These are phyloP conservation scores for Thalassia testudinum DNA, from an alignment of 116 monocot genomes.

Conservation along the genomic window DNA sequence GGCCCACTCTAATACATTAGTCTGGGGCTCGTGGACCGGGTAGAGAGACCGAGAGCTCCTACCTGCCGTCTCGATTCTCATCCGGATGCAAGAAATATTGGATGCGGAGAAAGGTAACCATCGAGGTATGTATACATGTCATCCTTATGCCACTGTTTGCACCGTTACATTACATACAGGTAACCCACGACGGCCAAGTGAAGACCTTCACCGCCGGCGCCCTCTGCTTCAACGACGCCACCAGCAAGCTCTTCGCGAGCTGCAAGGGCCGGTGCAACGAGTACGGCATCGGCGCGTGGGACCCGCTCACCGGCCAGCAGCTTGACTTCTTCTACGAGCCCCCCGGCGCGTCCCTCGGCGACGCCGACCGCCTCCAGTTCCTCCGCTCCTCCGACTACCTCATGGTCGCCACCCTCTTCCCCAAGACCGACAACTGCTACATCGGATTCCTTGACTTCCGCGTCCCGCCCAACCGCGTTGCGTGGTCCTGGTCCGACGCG, in stretches of 20 bases:
- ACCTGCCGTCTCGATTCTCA: too few species aligned
- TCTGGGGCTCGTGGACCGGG: too few species aligned
- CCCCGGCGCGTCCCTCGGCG: conserved; percentile 42
- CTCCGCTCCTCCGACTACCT: conserved; percentile 27
- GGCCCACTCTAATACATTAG: too few species aligned
- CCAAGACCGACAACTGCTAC: conserved; percentile 61
- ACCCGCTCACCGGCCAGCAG: conserved; percentile 40
- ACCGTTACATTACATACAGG: too few species aligned
- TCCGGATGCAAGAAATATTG: too few species aligned
- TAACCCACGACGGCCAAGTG: conserved; percentile 28
- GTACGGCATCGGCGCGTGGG: conserved; percentile 80
- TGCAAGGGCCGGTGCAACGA: conserved; percentile 78
- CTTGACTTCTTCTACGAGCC: conserved; percentile 62
- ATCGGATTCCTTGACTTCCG: conserved; percentile 69
- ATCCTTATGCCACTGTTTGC: too few species aligned
- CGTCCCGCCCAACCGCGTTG: conserved; percentile 23
- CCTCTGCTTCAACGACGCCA: conserved; percentile 19
- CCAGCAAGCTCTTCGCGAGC: conserved; percentile 40
- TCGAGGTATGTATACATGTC: too few species aligned
- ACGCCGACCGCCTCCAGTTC: conserved; percentile 80
- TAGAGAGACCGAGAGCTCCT: too few species aligned
- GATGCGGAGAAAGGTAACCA: too few species aligned
- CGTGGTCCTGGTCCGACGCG: conserved; percentile 66
- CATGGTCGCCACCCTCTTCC: conserved; percentile 70
- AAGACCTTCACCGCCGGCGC: conserved; percentile 71